Conservation (phyloP, 352 stramenopile genomes). For the Globisporangium spiculum region DNA sequence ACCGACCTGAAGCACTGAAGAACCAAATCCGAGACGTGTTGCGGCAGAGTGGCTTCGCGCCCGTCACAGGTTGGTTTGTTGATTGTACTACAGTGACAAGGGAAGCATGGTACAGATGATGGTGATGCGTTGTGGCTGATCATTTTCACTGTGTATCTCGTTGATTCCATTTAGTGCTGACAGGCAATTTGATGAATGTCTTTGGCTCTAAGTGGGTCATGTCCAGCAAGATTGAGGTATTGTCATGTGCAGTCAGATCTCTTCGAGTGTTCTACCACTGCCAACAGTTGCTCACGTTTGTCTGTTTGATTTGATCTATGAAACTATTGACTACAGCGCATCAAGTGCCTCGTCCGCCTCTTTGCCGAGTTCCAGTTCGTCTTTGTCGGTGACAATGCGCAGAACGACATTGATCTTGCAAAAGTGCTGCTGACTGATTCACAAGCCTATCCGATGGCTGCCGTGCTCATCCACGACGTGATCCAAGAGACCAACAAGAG, state of each 20-base stretch:
- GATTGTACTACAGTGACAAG: background rate
- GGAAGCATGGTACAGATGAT: background rate
- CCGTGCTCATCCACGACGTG: constrained; percentile 25
- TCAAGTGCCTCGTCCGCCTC: constrained; percentile 15
- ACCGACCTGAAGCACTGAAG: constrained; percentile 5
- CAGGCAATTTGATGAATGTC: constrained; percentile 16
- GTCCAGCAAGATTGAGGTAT: constrained; percentile 14
- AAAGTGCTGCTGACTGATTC: constrained; percentile 14
- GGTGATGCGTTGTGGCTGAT: background rate
- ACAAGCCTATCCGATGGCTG: constrained; percentile 11
- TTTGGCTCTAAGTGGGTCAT: constrained; percentile 15
- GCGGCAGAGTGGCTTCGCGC: constrained; percentile 11
- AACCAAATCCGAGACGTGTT: background rate
- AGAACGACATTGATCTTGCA: constrained; percentile 18
- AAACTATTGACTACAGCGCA: constrained; percentile 7
- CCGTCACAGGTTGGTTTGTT: constrained; percentile 5
- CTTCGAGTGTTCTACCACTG: background rate
- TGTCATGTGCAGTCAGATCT: background rate
- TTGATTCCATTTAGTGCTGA: constrained; percentile 9
- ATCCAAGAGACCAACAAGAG: background rate
- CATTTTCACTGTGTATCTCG: background rate
- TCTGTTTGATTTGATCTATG: background rate
- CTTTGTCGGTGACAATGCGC: constrained; percentile 22
- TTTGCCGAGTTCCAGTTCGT: constrained; percentile 25
- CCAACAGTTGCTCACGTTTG: background rate